phyloP scores from a whole-genome alignment of 768 basidiomycete species.

The Boletales sp. region DNA sequence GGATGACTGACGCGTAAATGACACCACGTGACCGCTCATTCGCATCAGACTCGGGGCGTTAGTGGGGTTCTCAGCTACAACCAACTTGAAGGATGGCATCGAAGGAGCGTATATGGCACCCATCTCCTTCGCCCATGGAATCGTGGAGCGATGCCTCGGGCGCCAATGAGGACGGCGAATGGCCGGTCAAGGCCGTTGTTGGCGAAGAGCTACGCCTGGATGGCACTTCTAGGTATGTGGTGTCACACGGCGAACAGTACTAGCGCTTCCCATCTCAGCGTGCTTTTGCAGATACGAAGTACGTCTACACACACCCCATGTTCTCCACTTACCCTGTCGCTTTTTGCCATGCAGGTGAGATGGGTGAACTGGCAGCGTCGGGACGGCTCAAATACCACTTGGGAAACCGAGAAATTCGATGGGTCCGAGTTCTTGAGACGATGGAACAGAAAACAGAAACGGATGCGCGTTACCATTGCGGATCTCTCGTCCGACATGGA shows the following conservation, averaged over 20 bases:
- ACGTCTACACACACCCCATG: constrained; percentile 2
- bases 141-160: constrained; percentile 31
- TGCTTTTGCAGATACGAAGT: constrained; percentile 29
- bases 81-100: too few species aligned
- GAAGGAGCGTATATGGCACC: constrained; percentile 19
- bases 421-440: constrained; percentile 13
- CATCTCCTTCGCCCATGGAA: constrained; percentile 29
- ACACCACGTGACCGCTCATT: constrained; percentile 22
- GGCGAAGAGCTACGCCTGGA: constrained; percentile 31
- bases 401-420: constrained; percentile 35
- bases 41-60: too few species aligned
- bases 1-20: constrained; percentile 4
- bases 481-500: constrained; percentile 35
- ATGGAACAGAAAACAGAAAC: constrained; percentile 36
- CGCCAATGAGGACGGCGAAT: constrained; percentile 28
- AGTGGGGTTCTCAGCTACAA: too few species aligned
- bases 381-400: constrained; percentile 55
- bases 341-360: constrained; percentile 36
- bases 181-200: constrained; percentile 28
- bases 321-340: not conserved
- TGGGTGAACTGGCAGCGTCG: constrained; percentile 51
- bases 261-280: constrained; percentile 1
- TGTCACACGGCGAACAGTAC: not conserved
- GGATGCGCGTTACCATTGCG: constrained; percentile 29
- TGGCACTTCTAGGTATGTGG: constrained; percentile 23